phyloP scores from a whole-genome alignment of 345 rosid species.

The Citrus hindsii region DNA sequence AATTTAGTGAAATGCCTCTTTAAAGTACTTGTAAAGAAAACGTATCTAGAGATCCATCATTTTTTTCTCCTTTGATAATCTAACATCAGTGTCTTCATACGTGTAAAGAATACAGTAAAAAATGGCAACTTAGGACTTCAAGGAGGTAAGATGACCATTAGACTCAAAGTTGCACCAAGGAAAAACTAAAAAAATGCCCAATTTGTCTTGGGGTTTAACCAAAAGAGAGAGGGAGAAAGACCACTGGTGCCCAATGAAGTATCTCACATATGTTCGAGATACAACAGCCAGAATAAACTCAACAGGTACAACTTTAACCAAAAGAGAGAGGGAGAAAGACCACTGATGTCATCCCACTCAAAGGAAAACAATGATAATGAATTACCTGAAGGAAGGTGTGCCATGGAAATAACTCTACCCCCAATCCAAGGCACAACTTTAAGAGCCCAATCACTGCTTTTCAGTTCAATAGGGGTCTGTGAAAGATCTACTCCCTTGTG shows the following conservation, averaged over 20 bases:
- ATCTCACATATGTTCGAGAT: neutral
- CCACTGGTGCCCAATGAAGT: neutral
- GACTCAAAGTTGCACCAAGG: neutral
- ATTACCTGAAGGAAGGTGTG: conserved; percentile 83
- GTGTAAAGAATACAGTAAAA: neutral
- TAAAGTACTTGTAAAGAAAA: neutral
- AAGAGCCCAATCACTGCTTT: conserved; percentile 65
- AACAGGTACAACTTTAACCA: neutral
- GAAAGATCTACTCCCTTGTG: conserved; percentile 69
- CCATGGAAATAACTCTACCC: conserved; percentile 91
- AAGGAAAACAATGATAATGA: neutral
- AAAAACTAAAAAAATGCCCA: neutral
- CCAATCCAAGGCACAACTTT: conserved; percentile 93
- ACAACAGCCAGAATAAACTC: neutral
- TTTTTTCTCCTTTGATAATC: neutral
- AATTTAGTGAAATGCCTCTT: neutral
- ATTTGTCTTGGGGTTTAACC: neutral
- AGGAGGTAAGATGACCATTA: neutral
- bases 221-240: neutral
- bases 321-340: neutral
- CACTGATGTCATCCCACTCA: neutral
- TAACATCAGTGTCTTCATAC: neutral
- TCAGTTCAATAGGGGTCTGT: conserved; percentile 54
- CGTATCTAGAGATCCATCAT: neutral
- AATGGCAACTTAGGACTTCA: neutral